A percentile compares a stretch with the other conserved stretches of the same genome.
Evolutionary conservation across 768 basidiomycete species (phyloP).

Genomic region (Psilocybe azurescens): DNA sequence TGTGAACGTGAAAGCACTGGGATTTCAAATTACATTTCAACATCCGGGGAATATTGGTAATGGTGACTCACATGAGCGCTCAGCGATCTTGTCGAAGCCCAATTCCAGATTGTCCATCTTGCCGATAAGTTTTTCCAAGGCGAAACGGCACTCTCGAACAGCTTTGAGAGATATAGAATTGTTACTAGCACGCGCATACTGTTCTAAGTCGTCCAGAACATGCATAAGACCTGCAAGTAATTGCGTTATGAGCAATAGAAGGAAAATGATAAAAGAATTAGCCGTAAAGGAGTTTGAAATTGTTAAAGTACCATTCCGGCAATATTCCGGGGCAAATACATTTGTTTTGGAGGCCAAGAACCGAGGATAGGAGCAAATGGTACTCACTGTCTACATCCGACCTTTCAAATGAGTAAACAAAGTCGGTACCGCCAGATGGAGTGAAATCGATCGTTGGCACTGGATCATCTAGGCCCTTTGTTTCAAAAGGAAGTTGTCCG

Average conservation of each 20-base stretch:
- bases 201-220: slow-evolving; percentile 69
- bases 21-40: slow-evolving; percentile 2
- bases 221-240: slow-evolving; percentile 57
- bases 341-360: background rate
- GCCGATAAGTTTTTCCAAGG: slow-evolving; percentile 70
- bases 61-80: slow-evolving; percentile 71
- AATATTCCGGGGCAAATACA: background rate
- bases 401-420: slow-evolving; percentile 69
- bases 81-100: slow-evolving; percentile 86
- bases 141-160: slow-evolving; percentile 61
- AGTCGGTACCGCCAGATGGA: slow-evolving; percentile 66
- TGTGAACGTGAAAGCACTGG: slow-evolving; percentile 81
- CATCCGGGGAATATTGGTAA: background rate
- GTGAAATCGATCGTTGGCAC: slow-evolving; percentile 84
- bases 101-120: slow-evolving; percentile 83
- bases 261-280: no score
- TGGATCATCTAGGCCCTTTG: slow-evolving; percentile 79
- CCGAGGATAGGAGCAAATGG: background rate
- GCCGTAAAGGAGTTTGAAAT: background rate
- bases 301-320: background rate
- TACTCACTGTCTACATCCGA: slow-evolving; percentile 78
- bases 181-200: slow-evolving; percentile 49
- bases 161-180: slow-evolving; percentile 56
- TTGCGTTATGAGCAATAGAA: background rate
- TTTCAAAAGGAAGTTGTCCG: slow-evolving; percentile 87